A percentile compares a stretch with the other conserved stretches of the same genome.
These are phyloP conservation scores for Melocanna baccifera DNA, from an alignment of 176 grass and related monocot genomes.

Conservation along the genomic window DNA sequence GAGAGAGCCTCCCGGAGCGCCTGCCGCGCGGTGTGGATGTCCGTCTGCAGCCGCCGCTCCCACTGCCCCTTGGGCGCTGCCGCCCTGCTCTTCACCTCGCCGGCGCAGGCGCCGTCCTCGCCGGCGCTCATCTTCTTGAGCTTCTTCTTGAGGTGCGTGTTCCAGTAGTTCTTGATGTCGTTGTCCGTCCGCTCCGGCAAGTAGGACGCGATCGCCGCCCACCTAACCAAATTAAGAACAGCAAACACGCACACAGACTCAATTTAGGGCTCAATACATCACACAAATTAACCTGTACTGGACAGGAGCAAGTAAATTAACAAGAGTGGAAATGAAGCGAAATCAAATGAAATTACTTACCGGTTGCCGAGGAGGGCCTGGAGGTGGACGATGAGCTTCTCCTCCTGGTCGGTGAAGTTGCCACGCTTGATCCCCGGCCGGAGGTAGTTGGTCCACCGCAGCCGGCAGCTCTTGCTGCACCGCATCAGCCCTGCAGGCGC, in stretches of 20 bases:
- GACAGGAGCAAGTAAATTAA: not conserved
- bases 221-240: conserved; percentile 37
- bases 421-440: conserved; percentile 96
- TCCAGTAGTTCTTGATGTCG: conserved; percentile 99
- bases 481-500: conserved; percentile 68
- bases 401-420: conserved; percentile 88
- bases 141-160: conserved; percentile 94
- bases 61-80: conserved; percentile 66
- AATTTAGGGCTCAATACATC: not conserved
- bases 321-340: not conserved
- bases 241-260: not conserved
- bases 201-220: conserved; percentile 82
- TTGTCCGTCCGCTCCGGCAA: conserved; percentile 86
- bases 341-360: not conserved
- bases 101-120: not conserved
- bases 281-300: not conserved
- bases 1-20: conserved; percentile 72
- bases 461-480: conserved; percentile 98
- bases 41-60: conserved; percentile 79
- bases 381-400: conserved; percentile 93
- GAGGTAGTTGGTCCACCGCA: conserved; percentile 98
- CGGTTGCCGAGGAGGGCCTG: conserved; percentile 91
- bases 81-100: not conserved
- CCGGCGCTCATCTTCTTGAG: conserved; percentile 25
- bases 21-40: conserved; percentile 83